phyloP scores from a whole-genome alignment of 2,329 filamentous ascomycete species.

The Thermothelomyces thermophilus region DNA sequence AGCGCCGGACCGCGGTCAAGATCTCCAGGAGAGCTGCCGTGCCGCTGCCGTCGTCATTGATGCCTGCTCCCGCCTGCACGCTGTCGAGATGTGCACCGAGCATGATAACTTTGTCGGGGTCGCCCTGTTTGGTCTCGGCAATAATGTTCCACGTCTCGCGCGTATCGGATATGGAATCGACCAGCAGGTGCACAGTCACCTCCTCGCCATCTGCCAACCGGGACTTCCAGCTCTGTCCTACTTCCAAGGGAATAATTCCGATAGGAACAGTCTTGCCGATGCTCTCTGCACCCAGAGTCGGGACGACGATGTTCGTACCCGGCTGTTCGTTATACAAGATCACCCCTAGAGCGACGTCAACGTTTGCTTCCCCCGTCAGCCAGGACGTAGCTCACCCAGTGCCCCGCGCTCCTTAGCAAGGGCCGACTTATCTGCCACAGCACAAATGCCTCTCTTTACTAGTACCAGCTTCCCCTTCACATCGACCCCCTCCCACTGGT shows the following conservation, averaged over 20 bases:
- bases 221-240: slow-evolving; percentile 26
- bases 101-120: slow-evolving; percentile 36
- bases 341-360: slow-evolving; percentile 24
- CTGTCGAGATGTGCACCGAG: slow-evolving; percentile 40
- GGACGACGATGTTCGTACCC: slow-evolving; percentile 35
- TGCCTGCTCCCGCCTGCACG: slow-evolving; percentile 38
- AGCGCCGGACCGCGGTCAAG: slow-evolving; percentile 22
- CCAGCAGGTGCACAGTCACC: slow-evolving; percentile 29
- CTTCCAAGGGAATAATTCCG: slow-evolving; percentile 27
- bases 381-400: slow-evolving; percentile 23
- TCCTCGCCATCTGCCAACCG: slow-evolving; percentile 30
- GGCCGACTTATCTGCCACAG: slow-evolving; percentile 38
- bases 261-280: slow-evolving; percentile 23
- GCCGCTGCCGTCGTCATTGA: slow-evolving; percentile 43
- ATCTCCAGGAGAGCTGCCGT: slow-evolving; percentile 36
- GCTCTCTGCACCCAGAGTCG: slow-evolving; percentile 41
- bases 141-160: slow-evolving; percentile 40
- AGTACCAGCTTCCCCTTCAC: slow-evolving; percentile 39
- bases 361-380: background rate
- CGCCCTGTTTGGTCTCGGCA: slow-evolving; percentile 39
- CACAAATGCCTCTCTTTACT: slow-evolving; percentile 39
- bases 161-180: slow-evolving; percentile 34
- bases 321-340: slow-evolving; percentile 56
- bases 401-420: slow-evolving; percentile 39
- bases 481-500: slow-evolving; percentile 40